A percentile compares a stretch with the other conserved stretches of the same genome.
Evolutionary conservation across 1,284 basidiomycete species (phyloP).

Genomic region (Ceratobasidium sp.): DNA sequence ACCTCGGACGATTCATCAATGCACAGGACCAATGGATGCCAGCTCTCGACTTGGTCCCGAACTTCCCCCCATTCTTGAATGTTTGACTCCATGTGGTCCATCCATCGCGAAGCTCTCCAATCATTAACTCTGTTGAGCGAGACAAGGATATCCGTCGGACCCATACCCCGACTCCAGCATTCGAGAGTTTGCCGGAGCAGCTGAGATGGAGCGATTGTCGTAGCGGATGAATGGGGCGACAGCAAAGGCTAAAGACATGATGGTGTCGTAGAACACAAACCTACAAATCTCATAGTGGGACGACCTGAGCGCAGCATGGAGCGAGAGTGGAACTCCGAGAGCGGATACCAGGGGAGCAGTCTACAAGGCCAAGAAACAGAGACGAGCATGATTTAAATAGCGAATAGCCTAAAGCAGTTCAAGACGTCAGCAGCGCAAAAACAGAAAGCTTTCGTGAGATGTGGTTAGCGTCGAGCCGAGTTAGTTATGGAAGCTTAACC

Average conservation of each 20-base stretch:
- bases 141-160: not conserved
- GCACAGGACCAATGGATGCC: not conserved
- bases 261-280: constrained; percentile 4
- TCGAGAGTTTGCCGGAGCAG: not conserved
- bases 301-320: not conserved
- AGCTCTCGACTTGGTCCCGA: not conserved
- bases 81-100: not conserved
- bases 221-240: constrained; percentile 5
- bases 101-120: constrained; percentile 12
- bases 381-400: not conserved
- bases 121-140: constrained; percentile 6
- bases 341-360: not conserved
- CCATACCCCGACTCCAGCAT: constrained; percentile 16
- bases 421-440: not conserved
- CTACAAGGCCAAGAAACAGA: not conserved
- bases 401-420: not conserved
- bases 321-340: not conserved
- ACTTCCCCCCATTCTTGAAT: not conserved
- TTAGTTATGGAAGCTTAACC: not conserved
- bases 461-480: not conserved
- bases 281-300: not conserved
- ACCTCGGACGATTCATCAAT: constrained; percentile 8
- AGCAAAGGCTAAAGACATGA: not conserved
- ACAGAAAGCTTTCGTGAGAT: not conserved
- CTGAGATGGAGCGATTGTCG: not conserved